Base-by-base conservation (phyloP, 1,284 basidiomycete genomes). In the Ceratobasidium sp. region DNA sequence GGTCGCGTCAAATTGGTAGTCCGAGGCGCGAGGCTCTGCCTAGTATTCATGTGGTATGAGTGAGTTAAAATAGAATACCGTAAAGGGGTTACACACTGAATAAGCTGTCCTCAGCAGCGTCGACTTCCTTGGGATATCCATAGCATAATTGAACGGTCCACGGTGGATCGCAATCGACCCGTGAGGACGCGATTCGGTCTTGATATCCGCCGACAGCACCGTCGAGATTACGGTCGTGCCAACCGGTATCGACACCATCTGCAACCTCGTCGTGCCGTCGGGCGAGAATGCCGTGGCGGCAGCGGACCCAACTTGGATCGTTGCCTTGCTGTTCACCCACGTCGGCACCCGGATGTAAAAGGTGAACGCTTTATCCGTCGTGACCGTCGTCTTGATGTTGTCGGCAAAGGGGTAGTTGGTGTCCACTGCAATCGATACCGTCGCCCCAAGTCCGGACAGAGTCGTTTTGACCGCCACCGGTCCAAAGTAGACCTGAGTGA, bases 381-480 rank as follows among this genome's bases (percentile, higher is more conserved):
- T 84, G 66, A 88, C 84, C 0, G 86, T 87, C 11, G 85, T 86
- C 5, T 82, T 84, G 14, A 88, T 80, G 1, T 81, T 83, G 77
- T 88, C 87, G 69, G 85, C 84, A 82, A 88, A 89, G 1, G 88
- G 88, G 77, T 89, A 88, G 39, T 86, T 78, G 2, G 87, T 88
- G 48, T 75, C 69, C 22, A 88, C 86, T 13, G 77, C 81, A 27
- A 82, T 85, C 8, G 83, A 83, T 16, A 88, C 86, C 34, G 31
- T 65, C 22, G 27, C 75, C 81, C 69, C 74, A 86, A 86, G 81
- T 53, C 81, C 80, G n/a, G 84, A 82, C 14, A 88, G 82, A 0
- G 83, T 84, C 0, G 83, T 83, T 19, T 81, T 81, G 0, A 83
- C 84, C 49, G 80, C 82, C 79, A 88, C 86, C 3, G 88, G 87